These are phyloP conservation scores for Aureobasidium sp. DNA, from an alignment of 2,329 filamentous ascomycete genomes.

Conservation along the genomic window DNA sequence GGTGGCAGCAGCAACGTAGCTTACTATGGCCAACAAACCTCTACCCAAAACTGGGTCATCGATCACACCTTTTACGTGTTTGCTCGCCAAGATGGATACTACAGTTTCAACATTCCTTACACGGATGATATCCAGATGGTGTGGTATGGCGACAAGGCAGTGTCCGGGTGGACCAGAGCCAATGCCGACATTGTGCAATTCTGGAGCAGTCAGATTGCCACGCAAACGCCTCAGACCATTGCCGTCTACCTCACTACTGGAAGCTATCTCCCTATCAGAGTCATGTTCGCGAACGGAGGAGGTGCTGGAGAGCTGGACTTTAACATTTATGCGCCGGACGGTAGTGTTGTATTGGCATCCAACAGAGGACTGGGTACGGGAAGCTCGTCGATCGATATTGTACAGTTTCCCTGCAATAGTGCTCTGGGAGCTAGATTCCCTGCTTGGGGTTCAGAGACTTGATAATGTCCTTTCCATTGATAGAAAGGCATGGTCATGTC, in stretches of 20 bases:
- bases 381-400: conserved; percentile 14
- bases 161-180: conserved; percentile 16
- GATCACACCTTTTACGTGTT: conserved; percentile 19
- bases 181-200: conserved; percentile 18
- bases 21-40: neutral
- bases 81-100: conserved; percentile 17
- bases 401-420: conserved; percentile 14
- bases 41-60: conserved; percentile 14
- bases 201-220: conserved; percentile 11
- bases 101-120: conserved; percentile 19
- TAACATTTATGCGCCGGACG: conserved; percentile 14
- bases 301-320: conserved; percentile 17
- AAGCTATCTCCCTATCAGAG: conserved; percentile 13
- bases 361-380: conserved; percentile 4
- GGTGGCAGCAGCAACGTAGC: neutral
- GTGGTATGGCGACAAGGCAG: conserved; percentile 17
- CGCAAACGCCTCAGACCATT: conserved; percentile 15
- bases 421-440: conserved; percentile 16
- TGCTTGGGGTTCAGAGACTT: conserved; percentile 16
- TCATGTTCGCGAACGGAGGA: conserved; percentile 17
- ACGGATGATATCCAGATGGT: conserved; percentile 17
- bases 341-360: conserved; percentile 1
- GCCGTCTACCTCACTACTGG: conserved; percentile 14
- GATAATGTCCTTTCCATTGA: neutral
- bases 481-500: too few species aligned